Conservation (phyloP, 2,329 filamentous ascomycete genomes). For the Epichloe festucae region DNA sequence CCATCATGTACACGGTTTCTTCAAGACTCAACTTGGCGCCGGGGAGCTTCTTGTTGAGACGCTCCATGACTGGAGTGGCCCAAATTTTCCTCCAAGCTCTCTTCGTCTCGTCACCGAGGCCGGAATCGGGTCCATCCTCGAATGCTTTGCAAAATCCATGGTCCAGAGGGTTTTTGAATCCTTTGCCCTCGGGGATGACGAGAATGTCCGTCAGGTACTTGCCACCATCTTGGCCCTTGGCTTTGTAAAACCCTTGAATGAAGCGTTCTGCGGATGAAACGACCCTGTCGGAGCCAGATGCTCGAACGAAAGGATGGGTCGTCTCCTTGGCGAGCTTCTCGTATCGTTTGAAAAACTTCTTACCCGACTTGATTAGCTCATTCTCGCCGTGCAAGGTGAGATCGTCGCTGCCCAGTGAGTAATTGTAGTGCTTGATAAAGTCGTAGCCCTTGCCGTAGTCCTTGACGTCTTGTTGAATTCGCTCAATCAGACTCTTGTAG, state of each 20-base stretch:
- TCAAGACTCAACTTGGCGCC: slow-evolving; percentile 50
- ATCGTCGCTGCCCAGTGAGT: slow-evolving; percentile 56
- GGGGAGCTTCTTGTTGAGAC: slow-evolving; percentile 55
- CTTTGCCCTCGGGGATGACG: slow-evolving; percentile 53
- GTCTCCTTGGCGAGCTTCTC: slow-evolving; percentile 36
- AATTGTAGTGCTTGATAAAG: slow-evolving; percentile 62
- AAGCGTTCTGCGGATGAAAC: slow-evolving; percentile 65
- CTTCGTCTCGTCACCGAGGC: slow-evolving; percentile 38
- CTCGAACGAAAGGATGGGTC: slow-evolving; percentile 56
- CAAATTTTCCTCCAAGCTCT: slow-evolving; percentile 49
- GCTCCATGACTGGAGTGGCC: slow-evolving; percentile 50
- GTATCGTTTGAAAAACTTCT: slow-evolving; percentile 66
- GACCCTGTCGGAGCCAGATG: slow-evolving; percentile 57
- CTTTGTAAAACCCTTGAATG: slow-evolving; percentile 55
- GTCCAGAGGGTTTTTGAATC: slow-evolving; percentile 69
- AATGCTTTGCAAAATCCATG: slow-evolving; percentile 62
- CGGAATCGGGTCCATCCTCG: slow-evolving; percentile 41
- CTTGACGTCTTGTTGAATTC: slow-evolving; percentile 45
- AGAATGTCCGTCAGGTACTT: slow-evolving; percentile 43
- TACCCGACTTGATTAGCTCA: slow-evolving; percentile 62
- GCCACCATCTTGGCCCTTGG: slow-evolving; percentile 23
- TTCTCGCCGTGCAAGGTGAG: slow-evolving; percentile 54
- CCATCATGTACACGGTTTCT: slow-evolving; percentile 67
- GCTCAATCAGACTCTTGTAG: slow-evolving; percentile 52
- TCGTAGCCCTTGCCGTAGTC: slow-evolving; percentile 49